Evolutionary conservation across 768 basidiomycete genomes (phyloP).

Genomic region (Russula earlei): DNA sequence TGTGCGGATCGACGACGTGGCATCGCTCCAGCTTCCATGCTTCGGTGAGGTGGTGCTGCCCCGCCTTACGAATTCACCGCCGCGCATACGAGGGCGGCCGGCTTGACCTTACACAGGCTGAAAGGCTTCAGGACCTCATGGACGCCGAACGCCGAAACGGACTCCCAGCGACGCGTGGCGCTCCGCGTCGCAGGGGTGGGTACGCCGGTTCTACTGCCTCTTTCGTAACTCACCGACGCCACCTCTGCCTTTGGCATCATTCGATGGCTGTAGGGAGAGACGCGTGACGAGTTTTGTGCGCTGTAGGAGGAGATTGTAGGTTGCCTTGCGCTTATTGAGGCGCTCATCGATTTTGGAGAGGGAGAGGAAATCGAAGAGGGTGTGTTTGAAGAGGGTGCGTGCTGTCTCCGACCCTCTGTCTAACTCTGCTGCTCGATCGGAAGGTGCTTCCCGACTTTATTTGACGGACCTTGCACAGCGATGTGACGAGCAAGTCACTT

Average conservation of each 20-base stretch:
- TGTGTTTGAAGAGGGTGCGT: conserved; percentile 59
- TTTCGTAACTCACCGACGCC: no score
- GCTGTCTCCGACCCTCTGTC: neutral
- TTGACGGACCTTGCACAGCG: conserved; percentile 33
- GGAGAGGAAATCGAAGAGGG: conserved; percentile 84
- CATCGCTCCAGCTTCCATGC: conserved; percentile 69
- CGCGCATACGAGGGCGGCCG: conserved; percentile 75
- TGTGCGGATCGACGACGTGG: conserved; percentile 52
- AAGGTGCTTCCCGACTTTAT: neutral
- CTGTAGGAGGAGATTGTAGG: conserved; percentile 58
- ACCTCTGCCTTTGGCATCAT: neutral
- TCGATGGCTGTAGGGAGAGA: conserved; percentile 42
- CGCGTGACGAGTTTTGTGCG: conserved; percentile 49
- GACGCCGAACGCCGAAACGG: conserved; percentile 88
- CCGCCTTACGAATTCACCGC: conserved; percentile 85
- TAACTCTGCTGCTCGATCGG: no score
- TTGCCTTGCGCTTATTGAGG: conserved; percentile 74
- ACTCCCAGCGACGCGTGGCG: conserved; percentile 67
- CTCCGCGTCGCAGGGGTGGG: conserved; percentile 58
- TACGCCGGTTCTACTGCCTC: conserved; percentile 14
- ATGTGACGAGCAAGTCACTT: conserved; percentile 40
- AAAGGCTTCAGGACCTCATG: conserved; percentile 79
- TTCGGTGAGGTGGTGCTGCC: conserved; percentile 46
- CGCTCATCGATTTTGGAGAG: conserved; percentile 89
- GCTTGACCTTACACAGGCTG: conserved; percentile 81